phyloP scores from a whole-genome alignment of 306 rosid species.

The Medicago ruthenica region DNA sequence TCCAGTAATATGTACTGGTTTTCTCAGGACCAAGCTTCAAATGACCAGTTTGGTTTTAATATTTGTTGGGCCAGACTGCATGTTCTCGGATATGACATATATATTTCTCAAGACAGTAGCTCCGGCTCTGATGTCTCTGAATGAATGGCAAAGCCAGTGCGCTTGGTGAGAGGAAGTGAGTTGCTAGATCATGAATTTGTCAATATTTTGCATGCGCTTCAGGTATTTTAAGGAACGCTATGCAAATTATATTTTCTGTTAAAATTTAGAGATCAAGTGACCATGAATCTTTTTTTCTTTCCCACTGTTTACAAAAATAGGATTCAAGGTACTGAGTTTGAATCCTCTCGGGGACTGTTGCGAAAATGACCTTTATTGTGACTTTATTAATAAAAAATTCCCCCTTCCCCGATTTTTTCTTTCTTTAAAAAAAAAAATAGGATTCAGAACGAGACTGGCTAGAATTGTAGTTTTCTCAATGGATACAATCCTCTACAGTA shows the following conservation, averaged over 20 bases:
- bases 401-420: too few relatives aligned
- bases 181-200: conserved; percentile 64
- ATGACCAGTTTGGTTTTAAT: conserved; percentile 62
- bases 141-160: conserved; percentile 55
- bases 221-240: conserved; percentile 57
- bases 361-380: too few relatives aligned
- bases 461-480: conserved; percentile 19
- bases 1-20: conserved; percentile 90
- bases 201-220: conserved; percentile 91
- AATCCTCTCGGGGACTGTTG: too few relatives aligned
- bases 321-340: too few relatives aligned
- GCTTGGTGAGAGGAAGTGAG: conserved; percentile 61
- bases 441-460: too few relatives aligned
- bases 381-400: too few relatives aligned
- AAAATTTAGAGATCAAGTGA: conserved; percentile 8
- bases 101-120: conserved; percentile 51
- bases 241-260: not conserved
- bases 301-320: too few relatives aligned
- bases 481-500: conserved; percentile 3
- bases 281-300: too few relatives aligned
- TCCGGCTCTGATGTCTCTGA: conserved; percentile 56
- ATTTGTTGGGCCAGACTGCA: conserved; percentile 89
- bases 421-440: too few relatives aligned
- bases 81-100: conserved; percentile 67
- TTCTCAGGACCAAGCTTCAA: conserved; percentile 61